Conservation (phyloP, 179 eudicot species). For the Spergularia azorica region DNA sequence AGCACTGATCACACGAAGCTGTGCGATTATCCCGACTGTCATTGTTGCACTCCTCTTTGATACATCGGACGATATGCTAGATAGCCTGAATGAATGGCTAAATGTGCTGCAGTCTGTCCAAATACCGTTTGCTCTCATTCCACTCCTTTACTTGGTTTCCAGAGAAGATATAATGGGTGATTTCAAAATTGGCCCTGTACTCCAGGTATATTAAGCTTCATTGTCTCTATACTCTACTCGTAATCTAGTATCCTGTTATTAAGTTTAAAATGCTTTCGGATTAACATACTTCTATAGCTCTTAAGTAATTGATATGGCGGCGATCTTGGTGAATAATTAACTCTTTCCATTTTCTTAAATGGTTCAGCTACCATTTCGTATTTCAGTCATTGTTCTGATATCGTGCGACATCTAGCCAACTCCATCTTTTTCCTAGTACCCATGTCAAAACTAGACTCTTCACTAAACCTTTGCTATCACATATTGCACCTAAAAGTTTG, state of each 20-base stretch:
- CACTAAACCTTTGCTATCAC: not conserved
- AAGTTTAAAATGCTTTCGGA: not conserved
- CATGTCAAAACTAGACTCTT: not conserved
- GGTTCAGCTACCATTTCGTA: not conserved
- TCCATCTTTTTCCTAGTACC: not conserved
- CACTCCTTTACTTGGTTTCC: slow-evolving; percentile 83
- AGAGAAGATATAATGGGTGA: slow-evolving; percentile 87
- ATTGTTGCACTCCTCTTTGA: slow-evolving; percentile 84
- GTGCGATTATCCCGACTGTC: slow-evolving; percentile 84
- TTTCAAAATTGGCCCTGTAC: slow-evolving; percentile 67
- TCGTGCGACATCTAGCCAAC: no score
- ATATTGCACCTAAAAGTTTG: not conserved
- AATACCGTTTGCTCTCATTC: slow-evolving; percentile 92
- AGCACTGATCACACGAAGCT: slow-evolving; percentile 87
- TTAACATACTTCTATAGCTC: not conserved
- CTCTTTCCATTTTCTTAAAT: not conserved
- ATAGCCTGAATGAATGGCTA: slow-evolving; percentile 86
- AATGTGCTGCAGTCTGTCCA: slow-evolving; percentile 91
- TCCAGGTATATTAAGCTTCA: slow-evolving; percentile 55
- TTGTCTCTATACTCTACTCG: not conserved
- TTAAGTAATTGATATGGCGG: not conserved
- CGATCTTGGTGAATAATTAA: not conserved
- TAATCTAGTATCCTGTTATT: not conserved
- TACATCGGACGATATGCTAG: slow-evolving; percentile 64
- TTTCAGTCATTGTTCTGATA: no score